A percentile compares a stretch with the other conserved stretches of the same genome.
Conservation (phyloP, 768 basidiomycete genomes). For the Lepiota brunneoincarnata region DNA sequence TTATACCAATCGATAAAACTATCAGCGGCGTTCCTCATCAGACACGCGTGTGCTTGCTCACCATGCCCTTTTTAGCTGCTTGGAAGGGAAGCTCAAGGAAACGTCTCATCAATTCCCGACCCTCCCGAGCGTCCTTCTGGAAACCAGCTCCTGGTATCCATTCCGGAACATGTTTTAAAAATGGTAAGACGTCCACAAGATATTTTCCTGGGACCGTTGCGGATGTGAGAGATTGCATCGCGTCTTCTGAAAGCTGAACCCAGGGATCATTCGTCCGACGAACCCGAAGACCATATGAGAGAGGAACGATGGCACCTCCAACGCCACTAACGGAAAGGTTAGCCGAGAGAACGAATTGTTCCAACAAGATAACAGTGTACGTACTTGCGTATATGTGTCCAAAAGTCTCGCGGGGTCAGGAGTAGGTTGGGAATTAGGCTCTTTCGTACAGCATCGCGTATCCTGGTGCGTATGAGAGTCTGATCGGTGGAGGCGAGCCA, state of each 20-base stretch:
- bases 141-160: slow-evolving; percentile 60
- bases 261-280: slow-evolving; percentile 24
- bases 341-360: too few species aligned
- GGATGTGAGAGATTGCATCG: slow-evolving; percentile 19
- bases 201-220: slow-evolving; percentile 18
- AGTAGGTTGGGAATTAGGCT: slow-evolving; percentile 6
- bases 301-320: slow-evolving; percentile 11
- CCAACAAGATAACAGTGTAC: background rate
- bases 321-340: background rate
- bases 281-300: slow-evolving; percentile 11
- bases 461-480: background rate
- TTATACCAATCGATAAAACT: too few species aligned
- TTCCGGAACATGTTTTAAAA: slow-evolving; percentile 38
- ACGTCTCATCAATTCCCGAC: slow-evolving; percentile 29
- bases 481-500: background rate
- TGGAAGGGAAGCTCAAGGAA: slow-evolving; percentile 33
- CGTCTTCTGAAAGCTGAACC: slow-evolving; percentile 23
- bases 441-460: background rate
- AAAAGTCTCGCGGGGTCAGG: slow-evolving; percentile 1
- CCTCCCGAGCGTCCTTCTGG: slow-evolving; percentile 40
- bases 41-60: slow-evolving; percentile 7
- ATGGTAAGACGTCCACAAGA: slow-evolving; percentile 35
- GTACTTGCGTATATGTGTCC: slow-evolving; percentile 8
- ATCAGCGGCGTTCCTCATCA: too few species aligned
- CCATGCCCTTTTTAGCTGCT: slow-evolving; percentile 16